Conservation (phyloP, 2,329 filamentous ascomycete species). For the Xylariaceae sp. region DNA sequence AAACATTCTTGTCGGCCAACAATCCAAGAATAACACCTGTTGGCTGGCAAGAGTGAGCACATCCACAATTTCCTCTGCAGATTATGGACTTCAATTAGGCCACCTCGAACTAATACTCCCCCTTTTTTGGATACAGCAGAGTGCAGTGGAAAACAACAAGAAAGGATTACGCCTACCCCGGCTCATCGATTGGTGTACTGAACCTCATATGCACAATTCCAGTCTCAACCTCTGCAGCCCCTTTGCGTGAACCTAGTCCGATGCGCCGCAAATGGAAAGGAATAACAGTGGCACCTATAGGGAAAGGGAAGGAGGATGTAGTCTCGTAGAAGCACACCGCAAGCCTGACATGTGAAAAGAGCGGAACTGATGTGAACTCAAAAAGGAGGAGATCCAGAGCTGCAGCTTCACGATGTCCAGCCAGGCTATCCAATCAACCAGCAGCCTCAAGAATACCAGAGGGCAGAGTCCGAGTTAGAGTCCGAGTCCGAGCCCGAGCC, state of each 20-base stretch:
- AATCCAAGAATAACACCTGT: not conserved
- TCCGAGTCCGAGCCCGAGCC: not conserved
- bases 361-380: not conserved
- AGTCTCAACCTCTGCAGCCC: not conserved
- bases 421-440: constrained; percentile 12
- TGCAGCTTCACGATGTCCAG: constrained; percentile 3
- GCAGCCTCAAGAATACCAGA: not conserved
- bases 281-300: not conserved
- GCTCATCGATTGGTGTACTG: not conserved
- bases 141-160: not conserved
- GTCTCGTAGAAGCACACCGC: not conserved
- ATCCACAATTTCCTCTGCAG: not conserved
- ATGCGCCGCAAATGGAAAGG: not conserved
- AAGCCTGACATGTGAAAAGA: not conserved
- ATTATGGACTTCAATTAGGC: not conserved
- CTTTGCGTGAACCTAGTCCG: not conserved
- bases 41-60: not conserved
- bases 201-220: not conserved
- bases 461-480: no score
- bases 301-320: no score
- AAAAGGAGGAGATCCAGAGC: not conserved
- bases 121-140: not conserved
- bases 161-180: no score
- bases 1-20: not conserved
- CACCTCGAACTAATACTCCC: not conserved